Evolutionary conservation across 371 early-diverging fungal genomes (phyloP), one percentile per base, ranked within the genome.

Genomic region (Entomophthora muscae): DNA sequence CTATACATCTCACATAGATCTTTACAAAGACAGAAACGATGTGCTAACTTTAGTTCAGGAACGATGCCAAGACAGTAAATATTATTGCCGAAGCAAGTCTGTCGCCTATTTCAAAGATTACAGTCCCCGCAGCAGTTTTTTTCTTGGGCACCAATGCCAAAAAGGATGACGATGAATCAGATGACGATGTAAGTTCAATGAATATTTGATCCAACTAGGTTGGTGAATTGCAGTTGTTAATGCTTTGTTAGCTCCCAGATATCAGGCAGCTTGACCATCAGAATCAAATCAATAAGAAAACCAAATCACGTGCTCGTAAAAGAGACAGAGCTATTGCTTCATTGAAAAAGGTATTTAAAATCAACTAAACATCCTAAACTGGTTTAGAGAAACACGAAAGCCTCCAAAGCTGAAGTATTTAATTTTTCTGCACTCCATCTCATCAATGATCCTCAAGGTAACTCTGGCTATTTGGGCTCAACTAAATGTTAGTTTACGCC

Each of bases 31-130:
- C n/a, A n/a, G n/a, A n/a, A n/a, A n/a, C n/a, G n/a, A n/a, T n/a
- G n/a, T n/a, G n/a, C n/a, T 67, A 66, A 66, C 32, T 54, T 26
- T 28, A 31, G n/a, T 24, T 31, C 57, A 77, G 79, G 83, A 89
- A 94, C 65, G 98, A 96, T 73, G 84, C 85, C 31, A 95, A 96
- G 74, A 95, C 97, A 3, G 94, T 93, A 68, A 96, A 96, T 74
- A 90, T 96, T 29, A 88, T 98, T 72, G 91, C 93, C 3, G 89
- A 93, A 71, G 96, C 94, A 10, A 92, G 93, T 72, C 91, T 95
- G 64, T 92, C 91, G 31, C 85, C 87, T 24, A 78, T 84, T 29
- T 78, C 87, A 67, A 95, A 95, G 72, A 79, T 98, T 32, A 82
- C 86, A 61, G 86, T 90, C 3, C 89, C 93, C 1, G 96, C 94